A percentile compares a stretch with the other conserved stretches of the same genome.
These are phyloP conservation scores for Euphorbia tirucalli DNA, from an alignment of 345 rosid species.

Conservation along the genomic window DNA sequence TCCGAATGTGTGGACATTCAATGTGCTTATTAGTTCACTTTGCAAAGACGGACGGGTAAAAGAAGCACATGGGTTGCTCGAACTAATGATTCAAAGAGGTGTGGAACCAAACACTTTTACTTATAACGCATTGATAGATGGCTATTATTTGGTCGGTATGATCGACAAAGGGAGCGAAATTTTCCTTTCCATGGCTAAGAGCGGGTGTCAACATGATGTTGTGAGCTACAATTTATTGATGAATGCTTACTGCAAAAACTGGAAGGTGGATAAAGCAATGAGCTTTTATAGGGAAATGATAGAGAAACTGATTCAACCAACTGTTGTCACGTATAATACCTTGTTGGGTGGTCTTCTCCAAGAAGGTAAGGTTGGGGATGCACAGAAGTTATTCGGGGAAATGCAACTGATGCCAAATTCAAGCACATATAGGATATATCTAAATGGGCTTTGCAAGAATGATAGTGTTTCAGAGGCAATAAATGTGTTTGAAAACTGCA, in stretches of 20 bases:
- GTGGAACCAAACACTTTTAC: slow-evolving; percentile 9
- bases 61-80: slow-evolving; percentile 20
- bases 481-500: too few species aligned
- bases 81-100: slow-evolving; percentile 24
- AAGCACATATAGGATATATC: neutral
- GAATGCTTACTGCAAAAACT: slow-evolving; percentile 19
- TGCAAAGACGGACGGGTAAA: slow-evolving; percentile 22
- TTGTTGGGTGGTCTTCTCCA: slow-evolving; percentile 21
- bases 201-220: slow-evolving; percentile 14
- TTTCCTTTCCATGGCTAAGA: slow-evolving; percentile 13
- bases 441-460: too few species aligned
- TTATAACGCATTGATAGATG: slow-evolving; percentile 25
- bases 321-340: slow-evolving; percentile 19
- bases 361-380: slow-evolving; percentile 22
- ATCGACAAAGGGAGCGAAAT: slow-evolving; percentile 20
- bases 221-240: slow-evolving; percentile 26
- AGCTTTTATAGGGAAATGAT: slow-evolving; percentile 12
- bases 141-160: slow-evolving; percentile 20
- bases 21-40: slow-evolving; percentile 17
- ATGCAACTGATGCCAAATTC: slow-evolving; percentile 16
- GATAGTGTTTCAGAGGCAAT: too few species aligned
- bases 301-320: slow-evolving; percentile 20
- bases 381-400: slow-evolving; percentile 26
- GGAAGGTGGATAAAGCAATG: slow-evolving; percentile 24
- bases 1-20: slow-evolving; percentile 19